Evolutionary conservation across 192 early-diverging fungal genomes (phyloP), one percentile per base, ranked within the genome.

Genomic region (Cladochytrium replicatum): DNA sequence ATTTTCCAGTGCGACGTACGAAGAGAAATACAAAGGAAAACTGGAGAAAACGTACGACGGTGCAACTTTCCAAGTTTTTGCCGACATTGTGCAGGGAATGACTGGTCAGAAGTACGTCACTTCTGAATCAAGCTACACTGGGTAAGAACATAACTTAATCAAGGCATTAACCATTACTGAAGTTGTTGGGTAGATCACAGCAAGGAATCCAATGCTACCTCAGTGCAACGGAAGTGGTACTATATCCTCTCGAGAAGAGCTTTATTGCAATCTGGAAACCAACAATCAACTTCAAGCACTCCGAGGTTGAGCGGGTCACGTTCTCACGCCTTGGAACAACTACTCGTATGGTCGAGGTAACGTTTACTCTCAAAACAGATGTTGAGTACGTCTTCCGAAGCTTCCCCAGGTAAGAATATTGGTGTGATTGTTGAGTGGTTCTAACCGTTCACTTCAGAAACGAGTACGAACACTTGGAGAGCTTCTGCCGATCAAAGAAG

Each of bases 201-300:
- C 42, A n/a, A n/a, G 91, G 88, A 15, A 67, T 98, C 63, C 94
- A 96, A 64, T 93, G 89, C 49, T 92, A 89, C 25, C 81, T 89
- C 74, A 99, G 96, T 69, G 91, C 95, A 28, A 94, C 87, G 72
- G 95, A 99, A 58, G 89, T 88, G 48, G 83, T 82, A 41, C 63
- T 99, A 21, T 99, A 93, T 48, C 93, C 90, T 2, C 71, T 96
- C 32, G 93, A 94, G 49, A 89, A 90, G 58, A 83, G 82, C n/a
- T 84, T 99, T 54, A 30, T 99, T 38, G 92, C 93, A 47, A 82
- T 93, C 41, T 88, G 89, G 29, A 99, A 99, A 61, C 93, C 91
- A 0, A 72, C 90, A n/a, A 86, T 84, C 30, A 85, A 82, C 30
- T 85, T 99, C 32, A 74, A 89, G 6, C 82, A 84, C 41, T 52